phyloP scores from a whole-genome alignment of 176 grass and related monocot genomes.

The Triticum timopheevii region DNA sequence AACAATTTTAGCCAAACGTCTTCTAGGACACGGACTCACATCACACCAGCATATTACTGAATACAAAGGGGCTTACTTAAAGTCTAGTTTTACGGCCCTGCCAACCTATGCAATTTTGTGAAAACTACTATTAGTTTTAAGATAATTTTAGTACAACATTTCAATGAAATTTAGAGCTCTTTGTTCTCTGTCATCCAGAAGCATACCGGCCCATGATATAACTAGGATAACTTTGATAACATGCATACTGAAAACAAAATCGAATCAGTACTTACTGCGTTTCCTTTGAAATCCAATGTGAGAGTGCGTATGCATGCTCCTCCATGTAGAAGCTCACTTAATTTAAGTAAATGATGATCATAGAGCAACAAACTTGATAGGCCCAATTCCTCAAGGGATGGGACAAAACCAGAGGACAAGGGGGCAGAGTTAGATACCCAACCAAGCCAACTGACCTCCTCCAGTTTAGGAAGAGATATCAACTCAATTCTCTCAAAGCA shows the following conservation, averaged over 20 bases:
- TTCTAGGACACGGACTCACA: background rate
- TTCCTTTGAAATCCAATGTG: constrained; percentile 8
- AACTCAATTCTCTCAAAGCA: background rate
- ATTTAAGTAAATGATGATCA: background rate
- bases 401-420: background rate
- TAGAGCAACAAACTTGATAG: background rate
- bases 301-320: background rate
- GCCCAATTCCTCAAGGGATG: background rate
- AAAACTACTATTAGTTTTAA: background rate
- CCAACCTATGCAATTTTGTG: background rate
- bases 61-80: background rate
- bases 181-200: background rate
- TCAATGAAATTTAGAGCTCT: background rate
- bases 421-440: background rate
- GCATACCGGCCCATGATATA: background rate
- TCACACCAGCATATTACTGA: background rate
- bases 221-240: background rate
- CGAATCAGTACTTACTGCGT: background rate
- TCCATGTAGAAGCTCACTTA: constrained; percentile 5
- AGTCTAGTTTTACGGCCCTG: background rate
- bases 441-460: background rate
- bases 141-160: background rate
- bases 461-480: background rate
- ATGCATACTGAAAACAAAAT: background rate
- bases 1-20: background rate